A percentile compares a stretch with the other conserved stretches of the same genome.
Evolutionary conservation across 1,284 basidiomycete species (phyloP).

Genomic region (Marasmius sp.): DNA sequence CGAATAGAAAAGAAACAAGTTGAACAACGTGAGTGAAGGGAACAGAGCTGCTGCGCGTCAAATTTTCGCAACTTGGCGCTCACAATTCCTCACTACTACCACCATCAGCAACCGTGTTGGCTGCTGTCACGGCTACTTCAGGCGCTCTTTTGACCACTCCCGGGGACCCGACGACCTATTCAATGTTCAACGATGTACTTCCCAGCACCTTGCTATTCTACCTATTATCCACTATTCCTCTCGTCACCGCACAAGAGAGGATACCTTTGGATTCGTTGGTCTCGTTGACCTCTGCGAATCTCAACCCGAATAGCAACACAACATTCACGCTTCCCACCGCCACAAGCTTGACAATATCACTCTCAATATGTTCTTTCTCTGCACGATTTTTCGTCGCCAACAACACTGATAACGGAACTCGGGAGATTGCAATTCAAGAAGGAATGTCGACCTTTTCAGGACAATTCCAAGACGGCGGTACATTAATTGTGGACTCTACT

Average conservation of each 20-base stretch:
- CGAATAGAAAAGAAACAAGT: too few relatives aligned
- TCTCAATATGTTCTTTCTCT: constrained; percentile 53
- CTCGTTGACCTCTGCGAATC: constrained; percentile 25
- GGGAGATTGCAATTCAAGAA: constrained; percentile 47
- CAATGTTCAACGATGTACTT: neutral
- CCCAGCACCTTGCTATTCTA: constrained; percentile 22
- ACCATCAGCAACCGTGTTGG: too few relatives aligned
- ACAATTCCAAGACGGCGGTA: constrained; percentile 41
- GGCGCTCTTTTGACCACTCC: too few relatives aligned
- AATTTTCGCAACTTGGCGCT: too few relatives aligned
- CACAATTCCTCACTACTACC: too few relatives aligned
- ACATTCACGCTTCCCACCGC: constrained; percentile 40
- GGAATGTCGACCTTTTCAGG: constrained; percentile 64
- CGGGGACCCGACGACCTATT: neutral
- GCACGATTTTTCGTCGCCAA: constrained; percentile 61
- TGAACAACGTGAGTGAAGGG: too few relatives aligned
- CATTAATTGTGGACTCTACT: constrained; percentile 42
- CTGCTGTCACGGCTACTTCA: too few relatives aligned
- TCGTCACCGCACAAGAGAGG: constrained; percentile 32
- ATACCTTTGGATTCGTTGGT: constrained; percentile 37
- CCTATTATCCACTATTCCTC: constrained; percentile 16
- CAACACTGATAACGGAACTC: constrained; percentile 37
- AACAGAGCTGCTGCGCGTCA: too few relatives aligned
- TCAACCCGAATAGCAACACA: constrained; percentile 28
- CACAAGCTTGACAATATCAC: constrained; percentile 48